Base-by-base conservation (phyloP, 176 grass and related monocot genomes). In the Bromus sterilis region DNA sequence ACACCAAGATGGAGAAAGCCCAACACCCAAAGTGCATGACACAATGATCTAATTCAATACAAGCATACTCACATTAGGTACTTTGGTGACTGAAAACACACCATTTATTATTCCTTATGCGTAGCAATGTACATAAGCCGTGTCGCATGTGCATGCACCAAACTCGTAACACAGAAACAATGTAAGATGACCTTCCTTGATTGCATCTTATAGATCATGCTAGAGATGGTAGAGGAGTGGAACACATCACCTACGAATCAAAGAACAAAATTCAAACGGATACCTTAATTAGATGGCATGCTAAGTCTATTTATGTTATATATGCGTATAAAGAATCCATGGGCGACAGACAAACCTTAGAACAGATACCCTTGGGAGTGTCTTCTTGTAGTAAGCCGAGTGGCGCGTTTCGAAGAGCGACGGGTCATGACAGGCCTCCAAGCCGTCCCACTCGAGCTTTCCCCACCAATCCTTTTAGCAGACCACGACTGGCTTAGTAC, bases 381-480 rank as follows among this genome's bases (percentile, higher is more conserved):
- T 4, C 46, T 75, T 9, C 71, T 75, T 75, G 46, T 35, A 75
- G 46, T 75, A 55, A 9, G 29, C 60, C 1, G 60, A 63, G 29
- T 63, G 60, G 3, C 1, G 7, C 0, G 60, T 18, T 32, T 63
- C 6, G 7, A 76, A 76, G 74, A 56, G 74, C 1, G 53, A 58
- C 4, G 53, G 51, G 33, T 39, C 0, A 0, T 76, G 74, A 0
- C 32, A 10, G 13, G 21, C 51, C n/a, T 39, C 7, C 12, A 25
- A 2, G 12, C 74, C 74, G 1, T 76, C 73, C 73, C 74, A 76
- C 3, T 77, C 0, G 13, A 77, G 53, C n/a, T 1, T 40, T 13
- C 26, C 34, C 74, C 74, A 77, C 55, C 33, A 59, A 8, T 77
- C 74, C 74, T 40, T 58, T 53, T 77, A 53, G 9, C 74, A 77